Evolutionary conservation across 2,329 filamentous ascomycete species (phyloP), one percentile per base, ranked within the genome.

Genomic region (Cryphonectria naterciae): DNA sequence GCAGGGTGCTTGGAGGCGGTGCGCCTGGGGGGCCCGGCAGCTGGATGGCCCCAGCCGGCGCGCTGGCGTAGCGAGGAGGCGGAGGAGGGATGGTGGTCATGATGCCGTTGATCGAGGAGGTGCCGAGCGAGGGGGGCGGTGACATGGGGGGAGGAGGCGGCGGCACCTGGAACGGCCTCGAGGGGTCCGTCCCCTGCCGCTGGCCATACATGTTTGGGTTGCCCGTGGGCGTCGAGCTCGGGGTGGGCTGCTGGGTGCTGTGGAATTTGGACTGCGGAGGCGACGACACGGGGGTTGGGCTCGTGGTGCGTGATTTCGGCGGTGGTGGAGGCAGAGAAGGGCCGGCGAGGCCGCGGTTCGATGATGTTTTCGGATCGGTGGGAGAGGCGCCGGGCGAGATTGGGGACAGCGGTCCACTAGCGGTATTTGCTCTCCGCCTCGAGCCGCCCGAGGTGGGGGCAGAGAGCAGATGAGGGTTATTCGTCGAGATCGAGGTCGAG

Each of bases 71-170:
- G 75, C 87, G 82, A 64, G 85, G 87, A 13, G 86, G 87, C 37
- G 87, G 87, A 28, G 87, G 87, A 13, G 87, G 86, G 64, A 88
- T 81, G 72, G 80, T 80, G 35, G 72, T 69, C 80, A 85, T 83
- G 76, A 85, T 84, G 73, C 77, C 82, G 77, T 79, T 83, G 74
- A 87, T 81, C 72, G 82, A 81, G 35, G 80, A 79, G 63, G 78
- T 81, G 70, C 41, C 75, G 70, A 49, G 72, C 67, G 56, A 82
- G 81, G 64, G 61, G 17, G 85, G 86, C 65, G 84, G 83, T 37
- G 86, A 85, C 81, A 88, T 85, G 68, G 87, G 86, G 74, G 46
- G 46, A 49, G 86, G 87, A 69, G 87, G 87, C 62, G 86, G 87
- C 63, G 86, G 87, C 73, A 89, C 81, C 76, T 85, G 85, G 77